A percentile compares a stretch with the other conserved stretches of the same genome.
Evolutionary conservation across 257 asterid species (phyloP).

Genomic region (Misopates orontium): DNA sequence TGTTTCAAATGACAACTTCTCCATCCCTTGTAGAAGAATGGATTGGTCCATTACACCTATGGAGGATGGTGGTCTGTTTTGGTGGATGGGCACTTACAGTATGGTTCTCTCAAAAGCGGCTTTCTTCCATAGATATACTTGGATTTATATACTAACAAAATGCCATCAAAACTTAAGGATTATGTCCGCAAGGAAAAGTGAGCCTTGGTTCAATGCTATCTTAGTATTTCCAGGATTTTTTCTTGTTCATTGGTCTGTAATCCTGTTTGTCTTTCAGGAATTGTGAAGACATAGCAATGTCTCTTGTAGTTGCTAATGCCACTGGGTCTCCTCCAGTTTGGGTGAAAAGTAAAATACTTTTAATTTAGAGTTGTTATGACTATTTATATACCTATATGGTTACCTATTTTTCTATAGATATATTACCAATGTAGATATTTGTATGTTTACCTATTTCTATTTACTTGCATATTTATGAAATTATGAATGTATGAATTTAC

Average conservation of each 20-base stretch:
- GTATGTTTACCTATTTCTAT: not conserved
- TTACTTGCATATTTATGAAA: not conserved
- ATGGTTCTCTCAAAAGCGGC: conserved; percentile 75
- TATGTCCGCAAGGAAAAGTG: conserved; percentile 56
- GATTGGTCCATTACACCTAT: conserved; percentile 34
- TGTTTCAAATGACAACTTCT: conserved; percentile 1
- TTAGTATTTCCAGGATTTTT: conserved; percentile 10
- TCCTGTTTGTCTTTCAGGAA: conserved; percentile 35
- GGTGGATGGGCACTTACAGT: conserved; percentile 70
- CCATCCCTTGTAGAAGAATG: conserved; percentile 38
- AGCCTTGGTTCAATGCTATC: not conserved
- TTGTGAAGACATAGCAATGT: conserved; percentile 69
- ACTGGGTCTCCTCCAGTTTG: conserved; percentile 58
- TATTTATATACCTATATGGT: too few relatives aligned
- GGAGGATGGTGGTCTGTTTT: conserved; percentile 83
- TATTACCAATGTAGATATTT: not conserved
- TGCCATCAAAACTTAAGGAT: conserved; percentile 57
- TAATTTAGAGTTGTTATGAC: not conserved
- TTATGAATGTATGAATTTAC: too few relatives aligned
- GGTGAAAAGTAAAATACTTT: conserved; percentile 49
- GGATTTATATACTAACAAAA: conserved; percentile 47
- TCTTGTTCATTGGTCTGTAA: too few relatives aligned
- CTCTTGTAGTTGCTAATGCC: conserved; percentile 57
- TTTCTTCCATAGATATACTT: conserved; percentile 57
- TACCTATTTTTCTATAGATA: too few relatives aligned